A percentile compares a stretch with the other conserved stretches of the same genome.
These are phyloP conservation scores for Lachnellula willkommii DNA, from an alignment of 2,329 filamentous ascomycete species.

Conservation along the genomic window DNA sequence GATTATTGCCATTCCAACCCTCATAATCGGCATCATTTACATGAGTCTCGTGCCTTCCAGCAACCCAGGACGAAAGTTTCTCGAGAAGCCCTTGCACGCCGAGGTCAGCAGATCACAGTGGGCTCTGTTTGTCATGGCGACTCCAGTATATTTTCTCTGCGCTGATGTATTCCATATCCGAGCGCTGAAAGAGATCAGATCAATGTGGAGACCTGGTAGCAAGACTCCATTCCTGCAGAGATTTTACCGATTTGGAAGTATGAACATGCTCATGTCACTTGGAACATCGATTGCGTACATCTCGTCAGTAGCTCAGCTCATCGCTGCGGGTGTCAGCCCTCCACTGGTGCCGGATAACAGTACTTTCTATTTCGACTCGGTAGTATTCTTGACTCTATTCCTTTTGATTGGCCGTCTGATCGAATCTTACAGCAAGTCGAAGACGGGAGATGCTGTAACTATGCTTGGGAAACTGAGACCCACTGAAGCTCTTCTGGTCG, in stretches of 20 bases:
- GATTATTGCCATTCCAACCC: constrained; percentile 70
- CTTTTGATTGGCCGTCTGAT: constrained; percentile 69
- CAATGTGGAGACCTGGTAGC: constrained; percentile 73
- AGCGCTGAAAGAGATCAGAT: constrained; percentile 70
- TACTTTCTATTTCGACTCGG: constrained; percentile 81
- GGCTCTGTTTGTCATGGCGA: constrained; percentile 73
- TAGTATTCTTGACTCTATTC: constrained; percentile 87
- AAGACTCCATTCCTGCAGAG: constrained; percentile 65
- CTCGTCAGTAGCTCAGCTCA: constrained; percentile 73
- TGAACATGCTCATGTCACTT: constrained; percentile 89
- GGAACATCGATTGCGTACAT: constrained; percentile 86
- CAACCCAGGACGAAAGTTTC: constrained; percentile 54
- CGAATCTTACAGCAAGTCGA: constrained; percentile 88
- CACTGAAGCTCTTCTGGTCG: constrained; percentile 66
- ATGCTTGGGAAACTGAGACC: constrained; percentile 74
- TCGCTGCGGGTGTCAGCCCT: constrained; percentile 51
- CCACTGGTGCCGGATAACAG: constrained; percentile 38
- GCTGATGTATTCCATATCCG: constrained; percentile 80
- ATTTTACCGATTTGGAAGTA: constrained; percentile 91
- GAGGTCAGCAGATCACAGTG: constrained; percentile 75
- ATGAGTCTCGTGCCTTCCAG: constrained; percentile 70
- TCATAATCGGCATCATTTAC: constrained; percentile 82
- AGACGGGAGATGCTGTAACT: constrained; percentile 79
- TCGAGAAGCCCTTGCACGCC: constrained; percentile 66
- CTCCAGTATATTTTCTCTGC: constrained; percentile 80